phyloP scores from a whole-genome alignment of 345 rosid species.

The Citrus mangshanensis region DNA sequence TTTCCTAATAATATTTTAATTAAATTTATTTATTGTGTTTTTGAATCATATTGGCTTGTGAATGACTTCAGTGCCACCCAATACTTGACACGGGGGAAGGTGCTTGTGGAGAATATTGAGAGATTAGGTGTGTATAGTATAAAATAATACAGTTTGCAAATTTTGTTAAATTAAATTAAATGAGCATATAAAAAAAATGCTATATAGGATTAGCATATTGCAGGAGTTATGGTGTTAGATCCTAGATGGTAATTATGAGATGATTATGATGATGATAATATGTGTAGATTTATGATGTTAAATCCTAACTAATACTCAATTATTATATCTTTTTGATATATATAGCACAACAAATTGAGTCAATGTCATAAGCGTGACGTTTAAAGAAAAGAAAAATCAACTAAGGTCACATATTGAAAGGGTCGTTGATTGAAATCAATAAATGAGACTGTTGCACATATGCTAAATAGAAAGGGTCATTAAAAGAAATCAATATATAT shows the following conservation, averaged over 20 bases:
- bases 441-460: too few relatives aligned
- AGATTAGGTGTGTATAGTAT: not conserved
- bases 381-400: too few relatives aligned
- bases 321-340: too few relatives aligned
- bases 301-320: not conserved
- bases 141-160: not conserved
- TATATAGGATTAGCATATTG: not conserved
- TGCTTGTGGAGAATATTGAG: not conserved
- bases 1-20: not conserved
- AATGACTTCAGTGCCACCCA: constrained; percentile 19
- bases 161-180: not conserved
- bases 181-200: not conserved
- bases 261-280: too few relatives aligned
- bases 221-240: not conserved
- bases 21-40: not conserved
- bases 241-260: not conserved
- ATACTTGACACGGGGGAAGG: not conserved
- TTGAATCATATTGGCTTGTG: constrained; percentile 11
- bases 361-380: not conserved
- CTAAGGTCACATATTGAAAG: too few relatives aligned
- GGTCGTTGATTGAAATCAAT: too few relatives aligned
- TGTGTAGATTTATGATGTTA: not conserved
- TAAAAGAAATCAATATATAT: too few relatives aligned
- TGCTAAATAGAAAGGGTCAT: too few relatives aligned
- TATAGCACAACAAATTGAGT: not conserved